Percentiles rank a stretch among this genome's conserved stretches.
phyloP scores from a whole-genome alignment of 441 rosid genomes.

The Kokia cookei region DNA sequence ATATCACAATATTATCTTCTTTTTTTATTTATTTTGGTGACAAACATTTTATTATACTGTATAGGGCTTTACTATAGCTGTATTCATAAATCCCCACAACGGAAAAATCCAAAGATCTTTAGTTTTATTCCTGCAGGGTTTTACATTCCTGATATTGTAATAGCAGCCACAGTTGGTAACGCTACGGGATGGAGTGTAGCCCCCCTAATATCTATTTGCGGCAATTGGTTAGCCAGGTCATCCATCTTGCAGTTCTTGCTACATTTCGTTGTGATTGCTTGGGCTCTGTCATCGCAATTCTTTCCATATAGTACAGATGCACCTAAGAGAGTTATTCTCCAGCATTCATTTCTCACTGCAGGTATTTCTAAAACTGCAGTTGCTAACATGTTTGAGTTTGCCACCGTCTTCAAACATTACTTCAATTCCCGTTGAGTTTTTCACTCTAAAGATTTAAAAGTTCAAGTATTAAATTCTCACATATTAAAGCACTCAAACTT shows the following conservation, averaged over 20 bases:
- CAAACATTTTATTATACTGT: too few species aligned
- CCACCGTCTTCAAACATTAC: too few species aligned
- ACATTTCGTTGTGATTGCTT: constrained; percentile 55
- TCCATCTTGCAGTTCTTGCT: constrained; percentile 69
- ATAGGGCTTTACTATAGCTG: too few species aligned
- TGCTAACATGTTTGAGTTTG: too few species aligned
- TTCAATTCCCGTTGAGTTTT: too few species aligned
- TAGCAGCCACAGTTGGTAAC: constrained; percentile 64
- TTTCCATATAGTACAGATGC: constrained; percentile 89
- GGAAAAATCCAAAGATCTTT: neutral
- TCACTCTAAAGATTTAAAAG: too few species aligned
- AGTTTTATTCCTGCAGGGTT: constrained; percentile 50
- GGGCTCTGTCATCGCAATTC: constrained; percentile 84
- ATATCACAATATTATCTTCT: neutral
- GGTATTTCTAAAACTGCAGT: constrained; percentile 38
- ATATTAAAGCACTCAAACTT: too few species aligned
- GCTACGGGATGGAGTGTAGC: constrained; percentile 79
- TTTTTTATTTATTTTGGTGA: neutral
- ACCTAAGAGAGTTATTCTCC: constrained; percentile 88
- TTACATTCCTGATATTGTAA: constrained; percentile 61
- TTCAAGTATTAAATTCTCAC: too few species aligned
- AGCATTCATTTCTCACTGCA: constrained; percentile 61
- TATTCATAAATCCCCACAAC: neutral
- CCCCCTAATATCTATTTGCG: constrained; percentile 71
- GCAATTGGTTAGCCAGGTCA: constrained; percentile 73